A percentile compares a stretch with the other conserved stretches of the same genome.
These are phyloP conservation scores for Sporothrix inflata DNA, from an alignment of 2,329 filamentous ascomycete species.

Conservation along the genomic window DNA sequence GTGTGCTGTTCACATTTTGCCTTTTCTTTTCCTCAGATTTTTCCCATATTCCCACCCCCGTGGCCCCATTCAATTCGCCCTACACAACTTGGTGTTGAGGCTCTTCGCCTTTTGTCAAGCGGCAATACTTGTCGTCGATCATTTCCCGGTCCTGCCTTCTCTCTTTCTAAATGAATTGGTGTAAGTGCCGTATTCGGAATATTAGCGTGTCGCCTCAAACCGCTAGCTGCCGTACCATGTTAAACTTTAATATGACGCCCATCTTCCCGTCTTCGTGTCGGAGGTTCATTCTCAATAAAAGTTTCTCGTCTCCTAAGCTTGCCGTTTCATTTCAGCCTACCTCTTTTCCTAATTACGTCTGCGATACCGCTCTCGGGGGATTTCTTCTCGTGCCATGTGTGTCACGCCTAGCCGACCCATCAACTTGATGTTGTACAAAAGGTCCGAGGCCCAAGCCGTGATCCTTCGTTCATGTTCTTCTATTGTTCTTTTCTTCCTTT, in stretches of 20 bases:
- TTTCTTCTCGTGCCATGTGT: background rate
- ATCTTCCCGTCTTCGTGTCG: background rate
- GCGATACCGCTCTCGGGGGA: background rate
- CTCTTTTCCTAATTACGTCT: background rate
- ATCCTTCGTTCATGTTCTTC: background rate
- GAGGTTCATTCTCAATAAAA: background rate
- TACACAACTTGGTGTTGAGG: too few relatives aligned
- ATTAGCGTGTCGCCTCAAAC: background rate
- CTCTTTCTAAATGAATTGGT: background rate
- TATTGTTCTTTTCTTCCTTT: background rate
- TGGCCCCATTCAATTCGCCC: too few relatives aligned
- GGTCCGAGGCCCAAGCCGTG: too few relatives aligned
- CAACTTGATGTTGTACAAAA: background rate
- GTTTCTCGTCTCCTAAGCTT: background rate
- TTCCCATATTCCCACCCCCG: too few relatives aligned
- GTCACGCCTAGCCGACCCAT: background rate
- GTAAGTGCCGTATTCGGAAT: background rate
- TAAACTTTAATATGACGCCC: background rate
- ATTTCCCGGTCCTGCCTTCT: background rate
- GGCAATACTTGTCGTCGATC: background rate
- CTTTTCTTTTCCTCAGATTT: too few relatives aligned
- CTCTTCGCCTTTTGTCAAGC: background rate
- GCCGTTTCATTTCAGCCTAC: background rate
- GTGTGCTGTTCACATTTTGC: too few relatives aligned
- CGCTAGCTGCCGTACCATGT: background rate